phyloP scores from a whole-genome alignment of 768 basidiomycete species.

The Artomyces pyxidatus region DNA sequence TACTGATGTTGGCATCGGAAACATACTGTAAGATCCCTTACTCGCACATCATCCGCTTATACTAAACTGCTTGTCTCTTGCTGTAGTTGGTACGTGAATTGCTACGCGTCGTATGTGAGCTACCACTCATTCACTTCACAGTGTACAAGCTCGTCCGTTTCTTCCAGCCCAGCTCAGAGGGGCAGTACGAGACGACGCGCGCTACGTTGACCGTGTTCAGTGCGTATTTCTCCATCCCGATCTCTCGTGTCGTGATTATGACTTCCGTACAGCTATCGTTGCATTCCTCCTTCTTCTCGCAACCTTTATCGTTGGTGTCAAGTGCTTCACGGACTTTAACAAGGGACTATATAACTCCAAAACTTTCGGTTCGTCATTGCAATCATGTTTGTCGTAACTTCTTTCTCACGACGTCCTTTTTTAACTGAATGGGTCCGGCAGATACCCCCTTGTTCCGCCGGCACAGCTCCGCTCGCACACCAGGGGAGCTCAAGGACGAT shows the following conservation, averaged over 20 bases:
- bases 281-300: conserved; percentile 66
- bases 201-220: conserved; percentile 78
- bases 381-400: conserved; percentile 6
- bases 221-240: conserved; percentile 27
- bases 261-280: conserved; percentile 46
- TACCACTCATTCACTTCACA: conserved; percentile 19
- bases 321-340: conserved; percentile 78
- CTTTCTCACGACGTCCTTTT: conserved; percentile 1
- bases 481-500: conserved; percentile 37
- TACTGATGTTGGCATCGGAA: conserved; percentile 69
- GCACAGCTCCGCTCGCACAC: conserved; percentile 15
- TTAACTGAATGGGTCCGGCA: conserved; percentile 1
- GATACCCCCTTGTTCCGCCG: conserved; percentile 9
- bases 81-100: conserved; percentile 5
- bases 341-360: conserved; percentile 71
- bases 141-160: conserved; percentile 85
- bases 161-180: conserved; percentile 51
- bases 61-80: neutral
- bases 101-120: conserved; percentile 16
- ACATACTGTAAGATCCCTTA: conserved; percentile 62
- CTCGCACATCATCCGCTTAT: neutral
- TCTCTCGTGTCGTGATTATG: neutral
- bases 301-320: conserved; percentile 71
- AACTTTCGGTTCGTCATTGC: conserved; percentile 55
- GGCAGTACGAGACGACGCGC: conserved; percentile 61